Conservation (phyloP, 805 yeast species). For the Metschnikowia drakensbergensis region DNA sequence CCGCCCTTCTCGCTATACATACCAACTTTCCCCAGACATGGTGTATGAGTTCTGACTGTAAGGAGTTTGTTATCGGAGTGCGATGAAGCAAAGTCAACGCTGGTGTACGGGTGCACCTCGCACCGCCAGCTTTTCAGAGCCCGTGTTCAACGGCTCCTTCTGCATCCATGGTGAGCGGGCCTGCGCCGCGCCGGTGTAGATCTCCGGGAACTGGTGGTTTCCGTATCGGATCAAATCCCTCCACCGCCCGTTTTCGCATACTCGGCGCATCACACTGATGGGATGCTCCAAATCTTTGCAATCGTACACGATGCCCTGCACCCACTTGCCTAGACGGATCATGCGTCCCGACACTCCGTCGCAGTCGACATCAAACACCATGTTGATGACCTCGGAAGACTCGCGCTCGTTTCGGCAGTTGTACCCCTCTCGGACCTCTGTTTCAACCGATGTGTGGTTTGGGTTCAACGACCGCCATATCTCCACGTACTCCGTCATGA, state of each 20-base stretch:
- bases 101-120: slow-evolving; percentile 1
- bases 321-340: slow-evolving; percentile 49
- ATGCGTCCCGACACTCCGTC: slow-evolving; percentile 39
- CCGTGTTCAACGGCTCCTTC: no score
- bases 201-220: slow-evolving; percentile 23
- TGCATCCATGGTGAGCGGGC: not conserved
- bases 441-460: slow-evolving; percentile 23
- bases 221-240: slow-evolving; percentile 27
- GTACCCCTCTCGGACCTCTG: slow-evolving; percentile 24
- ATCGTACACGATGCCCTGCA: slow-evolving; percentile 45
- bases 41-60: not conserved
- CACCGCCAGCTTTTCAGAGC: no score
- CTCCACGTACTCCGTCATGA: slow-evolving; percentile 46
- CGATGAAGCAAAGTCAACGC: slow-evolving; percentile 5
- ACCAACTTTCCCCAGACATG: slow-evolving; percentile 31
- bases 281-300: slow-evolving; percentile 18
- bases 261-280: slow-evolving; percentile 27
- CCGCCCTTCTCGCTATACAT: slow-evolving; percentile 12
- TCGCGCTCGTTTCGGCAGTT: not conserved
- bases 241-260: slow-evolving; percentile 21
- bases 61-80: not conserved
- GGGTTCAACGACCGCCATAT: slow-evolving; percentile 53
- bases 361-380: slow-evolving; percentile 10
- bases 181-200: not conserved
- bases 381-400: slow-evolving; percentile 23